A percentile compares a stretch with the other conserved stretches of the same genome.
Conservation (phyloP, 345 rosid species). For the Pistacia integerrima region DNA sequence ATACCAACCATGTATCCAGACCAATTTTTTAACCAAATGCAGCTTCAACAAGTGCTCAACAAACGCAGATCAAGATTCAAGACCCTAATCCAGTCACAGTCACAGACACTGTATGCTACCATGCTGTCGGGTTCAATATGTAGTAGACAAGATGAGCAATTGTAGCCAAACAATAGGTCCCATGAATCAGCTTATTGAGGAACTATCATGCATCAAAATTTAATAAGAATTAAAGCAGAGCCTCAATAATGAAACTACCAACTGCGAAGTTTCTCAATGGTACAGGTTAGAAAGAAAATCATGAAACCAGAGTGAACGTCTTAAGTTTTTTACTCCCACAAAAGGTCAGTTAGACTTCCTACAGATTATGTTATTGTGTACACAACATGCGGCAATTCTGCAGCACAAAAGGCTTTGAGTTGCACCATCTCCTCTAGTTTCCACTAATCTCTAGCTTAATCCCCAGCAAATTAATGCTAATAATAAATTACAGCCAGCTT, state of each 20-base stretch:
- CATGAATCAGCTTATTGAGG: background rate
- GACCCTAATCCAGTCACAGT: too few relatives aligned
- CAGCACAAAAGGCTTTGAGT: conserved; percentile 11
- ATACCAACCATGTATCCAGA: background rate
- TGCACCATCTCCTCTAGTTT: conserved; percentile 23
- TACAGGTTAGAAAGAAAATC: background rate
- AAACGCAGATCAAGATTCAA: background rate
- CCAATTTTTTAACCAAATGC: background rate
- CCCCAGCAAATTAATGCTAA: conserved; percentile 20
- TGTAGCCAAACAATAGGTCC: background rate
- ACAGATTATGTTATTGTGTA: conserved; percentile 27
- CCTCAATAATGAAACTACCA: background rate
- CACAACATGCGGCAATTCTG: conserved; percentile 21
- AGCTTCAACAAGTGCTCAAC: background rate
- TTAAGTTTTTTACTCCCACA: conserved; percentile 1
- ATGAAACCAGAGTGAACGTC: background rate
- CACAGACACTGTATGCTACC: background rate
- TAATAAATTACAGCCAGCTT: conserved; percentile 33
- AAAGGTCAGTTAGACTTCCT: conserved; percentile 23
- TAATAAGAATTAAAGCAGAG: background rate
- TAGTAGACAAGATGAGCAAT: background rate
- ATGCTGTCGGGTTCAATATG: background rate
- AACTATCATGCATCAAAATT: background rate
- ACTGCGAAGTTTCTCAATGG: background rate
- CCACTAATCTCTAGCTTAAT: conserved; percentile 23